phyloP scores from a whole-genome alignment of 2,329 filamentous ascomycete species.

The Trichoderma breve region DNA sequence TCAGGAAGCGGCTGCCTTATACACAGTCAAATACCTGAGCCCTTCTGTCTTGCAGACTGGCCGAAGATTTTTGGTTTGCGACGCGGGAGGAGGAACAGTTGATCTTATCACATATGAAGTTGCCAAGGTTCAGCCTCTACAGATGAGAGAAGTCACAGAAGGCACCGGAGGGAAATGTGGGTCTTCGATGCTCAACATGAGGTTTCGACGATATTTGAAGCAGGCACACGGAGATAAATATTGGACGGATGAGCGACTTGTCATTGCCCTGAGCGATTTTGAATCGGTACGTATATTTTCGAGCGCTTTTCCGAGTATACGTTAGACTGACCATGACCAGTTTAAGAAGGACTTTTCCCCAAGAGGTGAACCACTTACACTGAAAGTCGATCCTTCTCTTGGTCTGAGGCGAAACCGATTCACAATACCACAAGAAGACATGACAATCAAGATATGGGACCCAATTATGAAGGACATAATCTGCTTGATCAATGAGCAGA shows the following conservation, averaged over 20 bases:
- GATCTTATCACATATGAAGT: constrained; percentile 55
- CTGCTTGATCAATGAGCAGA: constrained; percentile 42
- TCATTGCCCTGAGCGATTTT: constrained; percentile 43
- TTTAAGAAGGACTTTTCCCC: constrained; percentile 40
- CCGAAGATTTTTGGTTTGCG: constrained; percentile 52
- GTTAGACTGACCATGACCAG: constrained; percentile 25
- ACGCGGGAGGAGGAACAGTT: constrained; percentile 54
- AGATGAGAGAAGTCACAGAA: constrained; percentile 48
- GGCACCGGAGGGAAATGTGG: constrained; percentile 51
- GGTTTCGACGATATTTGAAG: constrained; percentile 46
- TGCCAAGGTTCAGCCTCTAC: constrained; percentile 39
- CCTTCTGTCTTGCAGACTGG: constrained; percentile 42
- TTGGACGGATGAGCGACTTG: constrained; percentile 43
- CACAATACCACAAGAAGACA: constrained; percentile 53
- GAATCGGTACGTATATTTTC: constrained; percentile 45
- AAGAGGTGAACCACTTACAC: constrained; percentile 35
- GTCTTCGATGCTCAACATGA: constrained; percentile 48
- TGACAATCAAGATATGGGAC: constrained; percentile 56
- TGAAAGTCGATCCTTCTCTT: constrained; percentile 37
- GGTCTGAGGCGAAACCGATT: constrained; percentile 33
- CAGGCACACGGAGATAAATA: constrained; percentile 43
- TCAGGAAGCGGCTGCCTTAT: constrained; percentile 51
- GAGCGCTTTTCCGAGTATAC: constrained; percentile 22
- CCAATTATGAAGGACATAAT: constrained; percentile 44
- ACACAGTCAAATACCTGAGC: constrained; percentile 45